Evolutionary conservation across 495 filamentous ascomycete species (phyloP).

Genomic region (Trichoderma erinaceum): DNA sequence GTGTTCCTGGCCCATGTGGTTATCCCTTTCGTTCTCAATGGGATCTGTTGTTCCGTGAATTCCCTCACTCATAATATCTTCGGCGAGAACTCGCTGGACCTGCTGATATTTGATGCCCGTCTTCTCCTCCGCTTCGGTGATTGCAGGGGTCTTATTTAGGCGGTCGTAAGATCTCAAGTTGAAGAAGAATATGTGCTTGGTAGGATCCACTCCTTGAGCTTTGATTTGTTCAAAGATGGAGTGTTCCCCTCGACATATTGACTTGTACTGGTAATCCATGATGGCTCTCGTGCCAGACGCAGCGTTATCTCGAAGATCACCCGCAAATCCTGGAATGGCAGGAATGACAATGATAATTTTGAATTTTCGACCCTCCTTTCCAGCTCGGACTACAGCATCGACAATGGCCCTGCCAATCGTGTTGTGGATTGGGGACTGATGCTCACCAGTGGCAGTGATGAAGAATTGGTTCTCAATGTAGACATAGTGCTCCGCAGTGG

Average conservation of each 20-base stretch:
- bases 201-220: slow-evolving; percentile 73
- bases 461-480: slow-evolving; percentile 99
- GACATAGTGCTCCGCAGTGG: slow-evolving; percentile 79
- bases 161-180: slow-evolving; percentile 87
- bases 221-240: slow-evolving; percentile 78
- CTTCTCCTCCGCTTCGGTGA: slow-evolving; percentile 64
- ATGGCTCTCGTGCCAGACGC: slow-evolving; percentile 86
- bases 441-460: slow-evolving; percentile 85
- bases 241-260: slow-evolving; percentile 82
- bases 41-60: slow-evolving; percentile 54
- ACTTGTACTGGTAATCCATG: slow-evolving; percentile 99
- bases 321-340: slow-evolving; percentile 87
- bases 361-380: slow-evolving; percentile 83
- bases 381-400: slow-evolving; percentile 75
- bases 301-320: slow-evolving; percentile 74
- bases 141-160: slow-evolving; percentile 67
- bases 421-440: slow-evolving; percentile 82
- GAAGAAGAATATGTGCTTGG: slow-evolving; percentile 80
- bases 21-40: slow-evolving; percentile 30
- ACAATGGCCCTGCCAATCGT: slow-evolving; percentile 82
- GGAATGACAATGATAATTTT: slow-evolving; percentile 84
- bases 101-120: slow-evolving; percentile 79
- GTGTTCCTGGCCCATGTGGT: slow-evolving; percentile 36
- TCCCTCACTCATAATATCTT: slow-evolving; percentile 73
- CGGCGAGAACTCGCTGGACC: slow-evolving; percentile 76